Base-by-base conservation (phyloP, 1,139 yeast genomes). In the Nakaseomyces bracarensis region DNA sequence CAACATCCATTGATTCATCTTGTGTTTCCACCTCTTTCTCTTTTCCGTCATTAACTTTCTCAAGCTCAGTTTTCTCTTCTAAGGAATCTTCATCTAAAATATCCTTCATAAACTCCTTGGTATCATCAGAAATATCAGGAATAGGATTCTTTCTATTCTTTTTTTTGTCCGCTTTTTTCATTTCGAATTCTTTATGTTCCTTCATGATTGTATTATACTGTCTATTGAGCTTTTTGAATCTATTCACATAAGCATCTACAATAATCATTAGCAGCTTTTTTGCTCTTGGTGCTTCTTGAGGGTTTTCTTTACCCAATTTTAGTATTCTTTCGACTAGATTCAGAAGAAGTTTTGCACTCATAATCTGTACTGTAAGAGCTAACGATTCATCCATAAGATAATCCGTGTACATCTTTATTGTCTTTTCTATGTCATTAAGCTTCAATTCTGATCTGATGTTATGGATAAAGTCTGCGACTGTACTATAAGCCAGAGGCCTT, bases 381-480 rank as follows among this genome's bases (percentile, higher is more conserved):
- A 93, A 67, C 0, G 93, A 70, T 51, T 78, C 80, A 57, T 91
- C 97, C 52, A 82, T 83, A 49, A 93, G 69, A 52, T 86, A 78
- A 31, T 74, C 77, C 55, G 96, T 83, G 58, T 86, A 93, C 43
- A 86, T 83, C 38, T 72, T 74, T 3, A 93, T 94, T 0, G 96
- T 85, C 45, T 83, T 81, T 81, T 95, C 82, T 9, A 91, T 83
- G 58, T 87, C 96, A 30, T 76, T 77, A 1, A 93, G 77, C 1
- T 85, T 79, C 44, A 93, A 69, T 50, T 89, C 95, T 44, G 80
- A 77, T 53, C 97, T 77, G 2, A 91, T 94, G 54, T 85, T 87
- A 55, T 91, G 97, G 42, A 93, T 83, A 55, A 93, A 80, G 60
- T 93, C 99, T 0, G 98, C 98, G 42, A 91, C 93, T 5, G 95